Percentiles rank a stretch among this genome's conserved stretches.
Evolutionary conservation across 1,284 basidiomycete species (phyloP).

Genomic region (Ganoderma boninense): DNA sequence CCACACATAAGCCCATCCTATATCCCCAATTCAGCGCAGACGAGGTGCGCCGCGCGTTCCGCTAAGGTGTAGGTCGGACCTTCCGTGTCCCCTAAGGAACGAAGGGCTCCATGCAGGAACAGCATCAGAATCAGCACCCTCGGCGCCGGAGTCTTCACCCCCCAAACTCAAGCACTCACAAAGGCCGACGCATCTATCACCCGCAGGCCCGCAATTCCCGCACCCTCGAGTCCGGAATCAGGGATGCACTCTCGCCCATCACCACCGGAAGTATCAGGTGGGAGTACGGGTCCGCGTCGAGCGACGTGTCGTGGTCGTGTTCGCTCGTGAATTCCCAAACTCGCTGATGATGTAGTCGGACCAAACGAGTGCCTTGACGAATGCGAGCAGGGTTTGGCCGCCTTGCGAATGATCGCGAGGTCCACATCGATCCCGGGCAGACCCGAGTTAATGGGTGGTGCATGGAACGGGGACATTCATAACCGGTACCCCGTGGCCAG

Average conservation of each 20-base stretch:
- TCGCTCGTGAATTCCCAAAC: conserved; percentile 15
- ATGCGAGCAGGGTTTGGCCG: conserved; percentile 24
- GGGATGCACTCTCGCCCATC: conserved; percentile 29
- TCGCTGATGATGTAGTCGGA: conserved; percentile 16
- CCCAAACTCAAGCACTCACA: conserved; percentile 18
- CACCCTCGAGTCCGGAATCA: conserved; percentile 41
- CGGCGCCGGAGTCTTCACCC: neutral
- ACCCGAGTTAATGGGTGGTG: conserved; percentile 33
- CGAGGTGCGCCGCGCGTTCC: conserved; percentile 21
- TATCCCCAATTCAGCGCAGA: conserved; percentile 12
- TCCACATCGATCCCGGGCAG: conserved; percentile 30
- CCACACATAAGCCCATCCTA: neutral
- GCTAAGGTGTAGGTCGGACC: conserved; percentile 22
- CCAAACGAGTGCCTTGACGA: conserved; percentile 31
- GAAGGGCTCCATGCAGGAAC: conserved; percentile 17
- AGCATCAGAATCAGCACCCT: neutral
- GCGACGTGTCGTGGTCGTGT: conserved; percentile 19
- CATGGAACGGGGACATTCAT: conserved; percentile 18
- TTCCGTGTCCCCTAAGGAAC: conserved; percentile 20
- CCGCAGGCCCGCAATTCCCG: conserved; percentile 35
- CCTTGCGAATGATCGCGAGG: conserved; percentile 31
- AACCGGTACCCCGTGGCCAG: neutral
- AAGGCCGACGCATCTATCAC: conserved; percentile 35
- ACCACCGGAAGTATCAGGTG: conserved; percentile 27
- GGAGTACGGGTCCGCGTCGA: conserved; percentile 15